Conservation (phyloP, 441 rosid genomes). For the California macrophylla region DNA sequence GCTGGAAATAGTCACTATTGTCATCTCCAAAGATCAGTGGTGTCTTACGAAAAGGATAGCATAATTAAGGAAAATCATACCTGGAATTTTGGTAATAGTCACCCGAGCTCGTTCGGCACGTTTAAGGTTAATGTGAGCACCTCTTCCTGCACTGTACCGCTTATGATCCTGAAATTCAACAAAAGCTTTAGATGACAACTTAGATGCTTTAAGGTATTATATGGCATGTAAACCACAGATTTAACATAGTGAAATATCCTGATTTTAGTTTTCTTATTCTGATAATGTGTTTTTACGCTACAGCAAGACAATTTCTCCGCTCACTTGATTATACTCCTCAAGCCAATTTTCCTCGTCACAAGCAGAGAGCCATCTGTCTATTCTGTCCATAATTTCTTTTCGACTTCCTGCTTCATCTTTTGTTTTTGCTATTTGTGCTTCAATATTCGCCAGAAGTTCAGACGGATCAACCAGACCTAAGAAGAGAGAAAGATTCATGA, state of each 20-base stretch:
- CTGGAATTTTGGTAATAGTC: conserved; percentile 52
- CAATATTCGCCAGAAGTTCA: conserved; percentile 56
- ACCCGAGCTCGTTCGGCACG: conserved; percentile 67
- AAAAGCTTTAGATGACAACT: not conserved
- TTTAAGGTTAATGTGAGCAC: conserved; percentile 65
- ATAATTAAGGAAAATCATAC: conserved; percentile 23
- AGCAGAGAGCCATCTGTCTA: conserved; percentile 63
- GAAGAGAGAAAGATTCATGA: conserved; percentile 8
- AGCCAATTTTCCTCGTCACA: conserved; percentile 76
- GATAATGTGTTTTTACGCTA: not conserved
- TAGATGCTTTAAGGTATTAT: not conserved
- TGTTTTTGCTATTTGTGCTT: conserved; percentile 42
- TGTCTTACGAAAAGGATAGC: not conserved
- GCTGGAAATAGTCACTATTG: conserved; percentile 27
- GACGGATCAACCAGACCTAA: conserved; percentile 67
- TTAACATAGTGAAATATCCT: not conserved
- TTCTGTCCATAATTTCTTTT: conserved; percentile 63
- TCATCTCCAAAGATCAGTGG: conserved; percentile 13
- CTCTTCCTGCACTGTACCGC: conserved; percentile 60
- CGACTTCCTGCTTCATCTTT: conserved; percentile 55
- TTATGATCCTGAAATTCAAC: conserved; percentile 44
- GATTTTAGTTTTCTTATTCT: not conserved
- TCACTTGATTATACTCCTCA: conserved; percentile 60
- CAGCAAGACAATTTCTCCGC: conserved; percentile 14
- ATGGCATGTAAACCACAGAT: conserved; percentile 6